phyloP scores from a whole-genome alignment of 2,329 filamentous ascomycete genomes.

The Macrophomina pseudophaseolina region DNA sequence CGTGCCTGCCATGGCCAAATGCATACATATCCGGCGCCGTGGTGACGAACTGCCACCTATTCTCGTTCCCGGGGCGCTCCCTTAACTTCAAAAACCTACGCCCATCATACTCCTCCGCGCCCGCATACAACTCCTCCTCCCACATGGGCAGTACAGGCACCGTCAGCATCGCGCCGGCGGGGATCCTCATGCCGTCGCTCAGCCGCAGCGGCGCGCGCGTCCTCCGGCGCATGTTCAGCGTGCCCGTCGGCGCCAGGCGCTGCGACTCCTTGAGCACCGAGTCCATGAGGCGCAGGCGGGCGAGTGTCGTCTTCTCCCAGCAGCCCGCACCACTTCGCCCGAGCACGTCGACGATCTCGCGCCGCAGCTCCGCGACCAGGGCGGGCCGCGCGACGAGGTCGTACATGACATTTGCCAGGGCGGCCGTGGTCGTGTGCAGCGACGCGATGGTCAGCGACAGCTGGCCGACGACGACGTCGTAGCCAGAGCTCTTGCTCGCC shows the following conservation, averaged over 20 bases:
- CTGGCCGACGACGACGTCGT: background rate
- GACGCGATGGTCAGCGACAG: conserved; percentile 26
- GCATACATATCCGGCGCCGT: conserved; percentile 21
- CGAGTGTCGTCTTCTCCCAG: conserved; percentile 17
- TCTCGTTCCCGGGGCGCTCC: conserved; percentile 31
- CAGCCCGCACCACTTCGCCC: background rate
- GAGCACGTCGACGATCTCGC: conserved; percentile 23
- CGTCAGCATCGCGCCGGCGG: background rate
- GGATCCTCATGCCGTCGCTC: background rate
- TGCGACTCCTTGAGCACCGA: conserved; percentile 29
- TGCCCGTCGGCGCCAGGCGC: conserved; percentile 1
- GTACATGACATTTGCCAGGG: background rate
- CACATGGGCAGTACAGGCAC: background rate
- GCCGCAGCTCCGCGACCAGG: conserved; percentile 28
- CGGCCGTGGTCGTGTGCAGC: conserved; percentile 27
- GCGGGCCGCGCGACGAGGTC: conserved; percentile 30
- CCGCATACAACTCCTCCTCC: background rate
- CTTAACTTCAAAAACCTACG: background rate
- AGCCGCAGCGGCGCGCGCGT: background rate
- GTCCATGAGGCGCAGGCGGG: conserved; percentile 28
- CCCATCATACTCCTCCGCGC: background rate
- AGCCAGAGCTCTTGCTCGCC: background rate
- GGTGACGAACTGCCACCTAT: conserved; percentile 29
- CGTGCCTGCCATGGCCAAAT: conserved; percentile 40
- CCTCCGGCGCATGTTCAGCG: background rate